Base-by-base conservation (phyloP, 176 grass and related monocot species). In the Eleusine coracana region DNA sequence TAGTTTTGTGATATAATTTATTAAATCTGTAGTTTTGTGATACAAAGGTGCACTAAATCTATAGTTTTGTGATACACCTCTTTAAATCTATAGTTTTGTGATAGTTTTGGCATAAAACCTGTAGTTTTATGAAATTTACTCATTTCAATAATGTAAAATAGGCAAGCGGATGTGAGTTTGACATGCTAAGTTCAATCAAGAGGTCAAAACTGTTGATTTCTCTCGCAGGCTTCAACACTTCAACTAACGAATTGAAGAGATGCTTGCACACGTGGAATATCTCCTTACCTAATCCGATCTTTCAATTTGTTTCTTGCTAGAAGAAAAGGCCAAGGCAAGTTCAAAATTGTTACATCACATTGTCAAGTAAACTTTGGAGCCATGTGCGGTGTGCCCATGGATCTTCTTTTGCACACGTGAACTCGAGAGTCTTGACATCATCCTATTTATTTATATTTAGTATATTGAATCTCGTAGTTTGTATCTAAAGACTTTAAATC, bases 201-300 rank as follows among this genome's bases (percentile, higher is more conserved):
- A 71, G 41, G 71, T 81, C 28, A 86, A 82, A 29, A 46, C 21
- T 13, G 65, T 72, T 75, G 16, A 72, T 41, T 65, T 51, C 29
- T 50, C 13, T 15, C 52, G 2, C 14, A 46, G 28, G 69, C 46
- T 79, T 63, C 55, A 71, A 82, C 18, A 9, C 52, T 60, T 60
- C 13, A 85, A 64, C 44, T 34, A 68, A 60, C 70, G 40, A 67
- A 60, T 39, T 59, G 8, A 25, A 73, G 49, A 72, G 67, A 77
- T 76, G 52, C 63, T 58, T 51, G 44, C 82, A 45, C 50, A 84
- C 70, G 46, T 37, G 82, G 77, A 76, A 81, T 76, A 76, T 89
- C 54, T 85, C 82, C 71, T 85, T 70, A 76, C 66, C 71, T 89
- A 85, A 81, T 80, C 66, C 56, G 56, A 85, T 85, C 71, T 17